Conservation (phyloP, 2,329 filamentous ascomycete species). For the Sporothrix brunneoviolacea region DNA sequence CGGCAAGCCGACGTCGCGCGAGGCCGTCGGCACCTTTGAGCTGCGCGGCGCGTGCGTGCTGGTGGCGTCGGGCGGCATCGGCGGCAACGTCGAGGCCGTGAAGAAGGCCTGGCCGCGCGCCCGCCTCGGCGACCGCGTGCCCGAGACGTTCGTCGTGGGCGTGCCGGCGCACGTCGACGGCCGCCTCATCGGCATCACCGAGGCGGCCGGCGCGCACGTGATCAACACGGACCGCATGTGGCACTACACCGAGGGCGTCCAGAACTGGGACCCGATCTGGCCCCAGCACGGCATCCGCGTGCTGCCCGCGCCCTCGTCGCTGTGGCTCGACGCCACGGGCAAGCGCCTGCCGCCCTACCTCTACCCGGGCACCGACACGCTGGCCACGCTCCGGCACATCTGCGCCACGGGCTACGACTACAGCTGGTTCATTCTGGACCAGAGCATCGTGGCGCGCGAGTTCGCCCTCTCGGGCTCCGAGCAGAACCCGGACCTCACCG, state of each 20-base stretch:
- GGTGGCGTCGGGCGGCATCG: slow-evolving; percentile 53
- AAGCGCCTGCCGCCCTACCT: slow-evolving; percentile 50
- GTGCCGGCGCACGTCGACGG: slow-evolving; percentile 60
- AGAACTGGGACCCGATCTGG: slow-evolving; percentile 59
- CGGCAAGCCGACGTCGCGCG: slow-evolving; percentile 47
- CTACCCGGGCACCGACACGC: slow-evolving; percentile 51
- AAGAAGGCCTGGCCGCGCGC: slow-evolving; percentile 52
- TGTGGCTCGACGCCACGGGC: slow-evolving; percentile 56
- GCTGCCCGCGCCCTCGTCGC: slow-evolving; percentile 52
- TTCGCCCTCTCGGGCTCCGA: slow-evolving; percentile 57
- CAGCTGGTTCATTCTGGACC: slow-evolving; percentile 56
- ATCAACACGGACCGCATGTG: slow-evolving; percentile 60
- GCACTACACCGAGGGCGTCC: slow-evolving; percentile 58
- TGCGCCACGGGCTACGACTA: slow-evolving; percentile 56
- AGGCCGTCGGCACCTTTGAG: slow-evolving; percentile 45
- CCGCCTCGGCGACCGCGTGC: slow-evolving; percentile 49
- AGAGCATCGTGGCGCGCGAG: slow-evolving; percentile 53
- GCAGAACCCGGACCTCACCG: slow-evolving; percentile 55
- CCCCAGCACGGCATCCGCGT: slow-evolving; percentile 54
- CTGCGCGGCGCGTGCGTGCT: slow-evolving; percentile 46
- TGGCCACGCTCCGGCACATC: slow-evolving; percentile 52
- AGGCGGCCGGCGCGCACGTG: slow-evolving; percentile 44
- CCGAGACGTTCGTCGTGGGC: slow-evolving; percentile 50
- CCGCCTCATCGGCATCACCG: slow-evolving; percentile 52
- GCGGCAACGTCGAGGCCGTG: slow-evolving; percentile 54